These are phyloP conservation scores for Cystobasidium onofrii DNA, from an alignment of 768 basidiomycete genomes.

Conservation along the genomic window DNA sequence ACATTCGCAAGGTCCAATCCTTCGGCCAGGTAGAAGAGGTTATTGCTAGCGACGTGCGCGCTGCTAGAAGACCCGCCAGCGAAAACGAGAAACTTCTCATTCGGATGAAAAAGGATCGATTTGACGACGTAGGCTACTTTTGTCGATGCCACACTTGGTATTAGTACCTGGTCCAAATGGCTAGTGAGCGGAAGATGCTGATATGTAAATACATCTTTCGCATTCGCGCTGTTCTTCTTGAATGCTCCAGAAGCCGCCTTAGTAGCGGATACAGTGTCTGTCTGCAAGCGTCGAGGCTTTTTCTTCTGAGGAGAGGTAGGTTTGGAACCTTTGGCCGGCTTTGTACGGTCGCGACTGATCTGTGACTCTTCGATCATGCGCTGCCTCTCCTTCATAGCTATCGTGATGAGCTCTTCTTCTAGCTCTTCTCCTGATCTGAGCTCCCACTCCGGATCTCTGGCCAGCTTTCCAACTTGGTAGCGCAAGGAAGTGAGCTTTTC, in stretches of 20 bases:
- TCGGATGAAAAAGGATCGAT: neutral
- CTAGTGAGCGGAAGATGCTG: conserved; percentile 12
- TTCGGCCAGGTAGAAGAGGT: conserved; percentile 28
- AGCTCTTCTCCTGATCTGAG: conserved; percentile 15
- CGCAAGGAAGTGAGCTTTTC: conserved; percentile 3
- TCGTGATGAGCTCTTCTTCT: conserved; percentile 25
- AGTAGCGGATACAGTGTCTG: neutral
- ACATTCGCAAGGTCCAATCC: conserved; percentile 19
- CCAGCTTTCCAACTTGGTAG: conserved; percentile 19
- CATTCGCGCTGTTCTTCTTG: conserved; percentile 1
- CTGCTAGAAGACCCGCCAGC: conserved; percentile 21
- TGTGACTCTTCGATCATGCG: neutral
- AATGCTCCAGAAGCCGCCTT: conserved; percentile 16
- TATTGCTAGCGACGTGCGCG: neutral
- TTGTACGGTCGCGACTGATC: neutral
- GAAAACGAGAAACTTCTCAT: conserved; percentile 31
- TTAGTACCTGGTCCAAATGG: neutral
- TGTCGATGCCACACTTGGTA: conserved; percentile 16
- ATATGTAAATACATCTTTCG: neutral
- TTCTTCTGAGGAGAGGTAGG: neutral
- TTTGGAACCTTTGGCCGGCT: neutral
- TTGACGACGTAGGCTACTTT: conserved; percentile 22
- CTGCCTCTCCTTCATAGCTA: conserved; percentile 10
- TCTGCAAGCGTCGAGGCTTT: neutral
- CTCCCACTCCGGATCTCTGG: neutral